Evolutionary conservation across 768 basidiomycete species (phyloP).

Genomic region (Kondoa subrosea): DNA sequence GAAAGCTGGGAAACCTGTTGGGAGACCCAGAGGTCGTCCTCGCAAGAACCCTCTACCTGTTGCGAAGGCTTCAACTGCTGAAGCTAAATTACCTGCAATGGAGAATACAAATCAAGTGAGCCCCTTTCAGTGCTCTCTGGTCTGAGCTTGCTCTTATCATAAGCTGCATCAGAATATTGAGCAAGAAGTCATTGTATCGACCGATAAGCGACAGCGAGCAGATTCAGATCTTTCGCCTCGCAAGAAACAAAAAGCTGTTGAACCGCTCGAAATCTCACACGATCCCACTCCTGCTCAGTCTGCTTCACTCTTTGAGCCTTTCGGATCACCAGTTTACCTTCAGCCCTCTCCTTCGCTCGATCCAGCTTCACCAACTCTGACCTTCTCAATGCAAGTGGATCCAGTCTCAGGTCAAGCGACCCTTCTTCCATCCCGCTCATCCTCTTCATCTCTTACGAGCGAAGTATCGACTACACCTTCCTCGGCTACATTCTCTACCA

Average conservation of each 20-base stretch:
- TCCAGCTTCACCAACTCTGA: not conserved
- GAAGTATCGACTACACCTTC: not conserved
- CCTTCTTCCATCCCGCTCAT: not conserved
- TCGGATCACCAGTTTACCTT: slow-evolving; percentile 11
- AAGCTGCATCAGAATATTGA: too few species aligned
- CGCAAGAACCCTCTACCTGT: slow-evolving; percentile 6
- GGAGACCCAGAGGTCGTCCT: slow-evolving; percentile 6
- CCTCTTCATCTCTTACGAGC: not conserved
- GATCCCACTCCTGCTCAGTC: slow-evolving; percentile 8
- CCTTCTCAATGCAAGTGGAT: not conserved
- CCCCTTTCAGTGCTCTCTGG: too few species aligned
- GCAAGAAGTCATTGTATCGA: not conserved
- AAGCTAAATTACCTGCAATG: too few species aligned
- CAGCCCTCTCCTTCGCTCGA: not conserved
- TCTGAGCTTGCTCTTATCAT: too few species aligned
- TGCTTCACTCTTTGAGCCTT: slow-evolving; percentile 10
- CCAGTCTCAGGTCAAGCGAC: slow-evolving; percentile 1
- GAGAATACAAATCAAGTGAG: too few species aligned
- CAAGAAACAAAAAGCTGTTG: not conserved
- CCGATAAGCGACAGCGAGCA: not conserved
- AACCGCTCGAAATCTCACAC: not conserved
- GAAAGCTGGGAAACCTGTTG: slow-evolving; percentile 11
- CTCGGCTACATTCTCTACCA: not conserved
- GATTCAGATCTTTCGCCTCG: not conserved
- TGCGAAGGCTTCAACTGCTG: too few species aligned